These are phyloP conservation scores for Chalara sp. DNA, from an alignment of 2,329 filamentous ascomycete genomes.

Conservation along the genomic window DNA sequence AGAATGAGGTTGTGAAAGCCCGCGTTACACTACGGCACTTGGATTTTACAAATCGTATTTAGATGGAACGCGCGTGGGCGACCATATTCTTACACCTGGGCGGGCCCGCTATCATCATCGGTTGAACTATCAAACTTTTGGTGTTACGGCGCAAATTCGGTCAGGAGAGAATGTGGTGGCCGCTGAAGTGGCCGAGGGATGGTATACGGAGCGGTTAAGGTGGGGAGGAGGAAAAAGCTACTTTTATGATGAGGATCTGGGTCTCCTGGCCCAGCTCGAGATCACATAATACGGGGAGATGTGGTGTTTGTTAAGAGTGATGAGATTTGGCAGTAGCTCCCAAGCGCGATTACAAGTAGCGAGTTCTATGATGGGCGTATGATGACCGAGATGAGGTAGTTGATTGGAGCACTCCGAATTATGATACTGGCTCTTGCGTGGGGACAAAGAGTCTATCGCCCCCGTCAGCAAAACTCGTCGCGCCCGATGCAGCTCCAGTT, in stretches of 20 bases:
- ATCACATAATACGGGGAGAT: slow-evolving; percentile 21
- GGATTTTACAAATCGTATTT: slow-evolving; percentile 30
- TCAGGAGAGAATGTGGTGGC: slow-evolving; percentile 33
- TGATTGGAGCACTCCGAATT: slow-evolving; percentile 16
- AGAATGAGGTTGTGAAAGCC: slow-evolving; percentile 11
- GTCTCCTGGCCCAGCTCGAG: slow-evolving; percentile 32
- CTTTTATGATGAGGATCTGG: slow-evolving; percentile 34
- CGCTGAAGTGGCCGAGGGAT: slow-evolving; percentile 41
- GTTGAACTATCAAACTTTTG: slow-evolving; percentile 46
- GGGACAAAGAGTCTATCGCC: slow-evolving; percentile 25
- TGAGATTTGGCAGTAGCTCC: slow-evolving; percentile 31
- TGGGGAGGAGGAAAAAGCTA: slow-evolving; percentile 25
- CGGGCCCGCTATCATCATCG: slow-evolving; percentile 40
- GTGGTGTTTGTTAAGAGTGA: slow-evolving; percentile 24
- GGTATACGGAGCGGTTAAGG: slow-evolving; percentile 37
- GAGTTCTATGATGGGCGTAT: slow-evolving; percentile 45
- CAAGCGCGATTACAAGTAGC: slow-evolving; percentile 28
- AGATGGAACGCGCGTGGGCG: slow-evolving; percentile 27
- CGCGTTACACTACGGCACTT: slow-evolving; percentile 30
- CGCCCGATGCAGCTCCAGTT: slow-evolving; percentile 39
- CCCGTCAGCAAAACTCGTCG: slow-evolving; percentile 29
- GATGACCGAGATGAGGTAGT: slow-evolving; percentile 31
- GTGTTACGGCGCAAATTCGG: slow-evolving; percentile 37
- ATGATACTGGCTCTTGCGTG: slow-evolving; percentile 17
- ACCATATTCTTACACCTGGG: slow-evolving; percentile 31